A percentile compares a stretch with the other conserved stretches of the same genome.
phyloP scores from a whole-genome alignment of 768 basidiomycete species.

The Kwoniella newhampshirensis region DNA sequence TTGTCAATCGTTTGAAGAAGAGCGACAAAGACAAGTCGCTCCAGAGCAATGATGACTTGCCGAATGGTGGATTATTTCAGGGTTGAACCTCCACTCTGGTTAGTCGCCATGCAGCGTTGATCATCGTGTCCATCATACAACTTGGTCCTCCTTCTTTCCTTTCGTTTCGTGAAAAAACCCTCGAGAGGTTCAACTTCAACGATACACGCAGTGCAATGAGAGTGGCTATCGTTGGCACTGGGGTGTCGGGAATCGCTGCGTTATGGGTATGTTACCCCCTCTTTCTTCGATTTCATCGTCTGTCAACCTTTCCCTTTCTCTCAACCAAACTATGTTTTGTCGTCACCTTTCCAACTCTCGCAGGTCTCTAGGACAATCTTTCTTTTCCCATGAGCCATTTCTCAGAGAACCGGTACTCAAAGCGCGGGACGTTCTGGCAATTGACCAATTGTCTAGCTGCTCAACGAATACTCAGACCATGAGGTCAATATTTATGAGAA shows the following conservation, averaged over 20 bases:
- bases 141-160: too few relatives aligned
- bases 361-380: too few relatives aligned
- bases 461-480: conserved; percentile 72
- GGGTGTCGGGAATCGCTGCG: conserved; percentile 74
- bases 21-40: too few relatives aligned
- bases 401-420: too few relatives aligned
- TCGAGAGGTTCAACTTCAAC: background rate
- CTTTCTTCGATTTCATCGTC: background rate
- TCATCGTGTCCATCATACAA: too few relatives aligned
- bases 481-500: conserved; percentile 75
- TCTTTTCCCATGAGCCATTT: background rate
- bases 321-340: background rate
- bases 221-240: conserved; percentile 73
- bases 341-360: too few relatives aligned
- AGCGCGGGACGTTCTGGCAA: background rate
- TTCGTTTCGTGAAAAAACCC: too few relatives aligned
- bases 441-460: conserved; percentile 55
- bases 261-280: conserved; percentile 65
- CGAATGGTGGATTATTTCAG: too few relatives aligned
- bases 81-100: too few relatives aligned
- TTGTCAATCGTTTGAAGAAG: too few relatives aligned
- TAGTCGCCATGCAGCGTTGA: too few relatives aligned
- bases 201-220: conserved; percentile 29
- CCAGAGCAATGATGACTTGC: too few relatives aligned
- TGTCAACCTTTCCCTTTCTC: background rate